These are phyloP conservation scores for Pythium dissimile DNA, from an alignment of 352 stramenopile species.

Conservation along the genomic window DNA sequence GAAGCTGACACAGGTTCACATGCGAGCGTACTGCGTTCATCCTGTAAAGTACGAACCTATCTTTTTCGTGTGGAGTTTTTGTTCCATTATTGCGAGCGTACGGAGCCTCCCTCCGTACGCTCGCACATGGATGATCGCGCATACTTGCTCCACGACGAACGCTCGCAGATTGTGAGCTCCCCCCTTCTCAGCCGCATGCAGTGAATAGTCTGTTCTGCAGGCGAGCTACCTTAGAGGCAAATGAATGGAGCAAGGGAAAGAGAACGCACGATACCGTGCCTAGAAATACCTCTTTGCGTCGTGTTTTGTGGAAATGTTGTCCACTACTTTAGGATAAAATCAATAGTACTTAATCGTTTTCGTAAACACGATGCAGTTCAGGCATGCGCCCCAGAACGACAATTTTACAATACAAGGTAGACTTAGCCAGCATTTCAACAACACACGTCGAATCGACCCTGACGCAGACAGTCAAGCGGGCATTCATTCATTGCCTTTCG, in stretches of 20 bases:
- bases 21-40: neutral
- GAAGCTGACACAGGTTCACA: neutral
- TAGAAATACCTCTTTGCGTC: conserved; percentile 4
- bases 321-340: conserved; percentile 3
- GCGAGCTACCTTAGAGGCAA: no score
- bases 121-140: conserved; percentile 16
- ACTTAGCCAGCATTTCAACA: neutral
- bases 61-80: conserved; percentile 15
- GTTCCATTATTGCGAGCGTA: conserved; percentile 14
- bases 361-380: neutral
- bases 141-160: neutral
- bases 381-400: neutral
- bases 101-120: conserved; percentile 26
- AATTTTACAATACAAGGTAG: neutral
- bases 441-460: no score
- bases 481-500: neutral
- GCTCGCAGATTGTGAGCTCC: neutral
- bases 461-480: no score
- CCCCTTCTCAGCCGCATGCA: no score
- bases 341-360: no score
- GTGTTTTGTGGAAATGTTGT: neutral
- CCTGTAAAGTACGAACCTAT: conserved; percentile 9
- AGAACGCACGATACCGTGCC: neutral
- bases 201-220: no score
- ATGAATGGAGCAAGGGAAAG: no score